These are phyloP conservation scores for Puya raimondii DNA, from an alignment of 176 grass and related monocot species.

Conservation along the genomic window DNA sequence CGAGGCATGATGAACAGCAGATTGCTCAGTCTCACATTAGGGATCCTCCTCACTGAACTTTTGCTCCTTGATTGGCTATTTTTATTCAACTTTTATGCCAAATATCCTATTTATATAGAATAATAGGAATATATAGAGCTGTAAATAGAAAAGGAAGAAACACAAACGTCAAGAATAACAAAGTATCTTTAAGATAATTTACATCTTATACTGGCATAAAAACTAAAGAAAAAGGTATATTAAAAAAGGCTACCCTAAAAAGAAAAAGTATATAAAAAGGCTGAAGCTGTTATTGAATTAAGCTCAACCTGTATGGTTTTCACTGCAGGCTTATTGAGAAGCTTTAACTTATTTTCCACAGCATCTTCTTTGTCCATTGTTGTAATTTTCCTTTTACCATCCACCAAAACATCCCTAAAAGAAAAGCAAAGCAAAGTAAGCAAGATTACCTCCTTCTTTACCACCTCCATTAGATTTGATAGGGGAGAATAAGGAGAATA, in stretches of 20 bases:
- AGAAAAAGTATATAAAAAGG: neutral
- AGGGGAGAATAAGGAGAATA: too few relatives aligned
- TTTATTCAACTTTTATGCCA: too few relatives aligned
- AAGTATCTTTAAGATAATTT: too few relatives aligned
- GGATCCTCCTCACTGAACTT: too few relatives aligned
- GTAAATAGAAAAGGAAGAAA: too few relatives aligned
- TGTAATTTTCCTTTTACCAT: neutral
- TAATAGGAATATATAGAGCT: too few relatives aligned
- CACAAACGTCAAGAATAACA: too few relatives aligned
- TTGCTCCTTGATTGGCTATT: too few relatives aligned
- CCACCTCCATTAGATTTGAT: neutral
- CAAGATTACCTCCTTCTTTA: neutral
- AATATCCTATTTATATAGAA: too few relatives aligned
- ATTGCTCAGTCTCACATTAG: too few relatives aligned
- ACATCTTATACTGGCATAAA: too few relatives aligned
- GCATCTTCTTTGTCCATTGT: neutral
- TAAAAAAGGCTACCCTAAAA: neutral
- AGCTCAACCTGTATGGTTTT: conserved; percentile 5
- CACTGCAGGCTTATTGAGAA: conserved; percentile 7
- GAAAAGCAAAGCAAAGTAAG: neutral
- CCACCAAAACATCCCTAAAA: neutral
- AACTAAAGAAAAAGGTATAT: neutral
- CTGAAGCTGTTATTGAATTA: neutral
- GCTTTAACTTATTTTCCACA: conserved; percentile 6
- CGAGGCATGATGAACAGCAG: too few relatives aligned